Conservation (phyloP, 257 asterid genomes). For the Capsicum rhomboideum region DNA sequence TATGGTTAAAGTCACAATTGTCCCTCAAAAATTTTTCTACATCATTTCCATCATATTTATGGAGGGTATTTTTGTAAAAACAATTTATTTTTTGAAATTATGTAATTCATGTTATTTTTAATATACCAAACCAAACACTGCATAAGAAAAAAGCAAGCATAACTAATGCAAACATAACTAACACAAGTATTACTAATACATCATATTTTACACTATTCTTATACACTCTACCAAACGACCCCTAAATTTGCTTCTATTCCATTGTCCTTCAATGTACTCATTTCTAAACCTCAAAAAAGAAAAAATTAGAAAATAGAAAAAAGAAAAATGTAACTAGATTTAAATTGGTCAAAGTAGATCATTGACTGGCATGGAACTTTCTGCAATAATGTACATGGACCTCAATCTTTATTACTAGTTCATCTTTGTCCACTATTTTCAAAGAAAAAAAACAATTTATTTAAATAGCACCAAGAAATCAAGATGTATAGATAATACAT, state of each 20-base stretch:
- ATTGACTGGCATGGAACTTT: background rate
- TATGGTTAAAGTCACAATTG: no score
- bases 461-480: background rate
- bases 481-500: background rate
- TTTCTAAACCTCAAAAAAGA: background rate
- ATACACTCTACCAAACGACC: no score
- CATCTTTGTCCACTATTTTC: background rate
- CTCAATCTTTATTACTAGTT: background rate
- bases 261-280: background rate
- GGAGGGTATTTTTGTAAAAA: no score
- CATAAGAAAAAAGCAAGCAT: no score
- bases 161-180: no score
- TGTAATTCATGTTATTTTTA: no score
- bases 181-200: no score
- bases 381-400: background rate
- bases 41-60: no score
- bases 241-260: background rate
- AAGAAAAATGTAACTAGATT: background rate
- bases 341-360: background rate
- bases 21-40: no score
- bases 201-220: no score
- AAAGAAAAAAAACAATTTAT: background rate
- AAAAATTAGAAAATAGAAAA: background rate
- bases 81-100: no score
- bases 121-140: no score